Evolutionary conservation across 148 eudicot genomes (phyloP), one percentile per base, ranked within the genome.

Genomic region (Rhododendron ferrugineum): DNA sequence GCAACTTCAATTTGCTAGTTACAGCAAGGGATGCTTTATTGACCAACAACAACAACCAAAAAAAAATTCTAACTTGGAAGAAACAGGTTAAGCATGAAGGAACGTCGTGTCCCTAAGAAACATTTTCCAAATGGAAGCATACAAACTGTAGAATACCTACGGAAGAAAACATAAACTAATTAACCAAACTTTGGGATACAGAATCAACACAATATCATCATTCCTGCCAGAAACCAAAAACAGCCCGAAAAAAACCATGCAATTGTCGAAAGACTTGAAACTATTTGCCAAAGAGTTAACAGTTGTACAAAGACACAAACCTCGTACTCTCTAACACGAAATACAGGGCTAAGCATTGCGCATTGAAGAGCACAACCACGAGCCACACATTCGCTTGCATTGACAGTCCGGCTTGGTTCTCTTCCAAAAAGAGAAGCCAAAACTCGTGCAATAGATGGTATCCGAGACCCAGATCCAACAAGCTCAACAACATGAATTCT

Each of bases 341-440:
- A 91, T 37, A 47, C 84, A 74, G 95, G 94, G 87, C 99, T 94
- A 86, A 97, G 94, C 99, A 97, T 97, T 76, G 99, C 99, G 87
- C 96, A 97, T 75, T 93, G 99, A 83, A 97, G 89, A 49, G 96
- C 99, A 90, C 98, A 97, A 6, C 99, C 99, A 88, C 98, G 96
- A 73, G 99, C 95, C 83, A 97, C 99, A 66, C 98, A 97, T 85
- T 97, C 99, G 81, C 98, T 97, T 44, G 98, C 98, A 91, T 95
- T 97, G 70, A 93, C 32, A 10, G 92, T 90, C 78, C 99, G 89
- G 11, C 96, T 88, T 2, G 98, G 95, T 86, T 97, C 98, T 88
- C 77, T 90, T 66, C 87, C 58, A 82, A 95, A 95, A 77, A 94
- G 13, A 34, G 94, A 88, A 81, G 87, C 81, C 88, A 97, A 79